Conservation (phyloP, 768 basidiomycete genomes). For the Lactarius hatsudake region DNA sequence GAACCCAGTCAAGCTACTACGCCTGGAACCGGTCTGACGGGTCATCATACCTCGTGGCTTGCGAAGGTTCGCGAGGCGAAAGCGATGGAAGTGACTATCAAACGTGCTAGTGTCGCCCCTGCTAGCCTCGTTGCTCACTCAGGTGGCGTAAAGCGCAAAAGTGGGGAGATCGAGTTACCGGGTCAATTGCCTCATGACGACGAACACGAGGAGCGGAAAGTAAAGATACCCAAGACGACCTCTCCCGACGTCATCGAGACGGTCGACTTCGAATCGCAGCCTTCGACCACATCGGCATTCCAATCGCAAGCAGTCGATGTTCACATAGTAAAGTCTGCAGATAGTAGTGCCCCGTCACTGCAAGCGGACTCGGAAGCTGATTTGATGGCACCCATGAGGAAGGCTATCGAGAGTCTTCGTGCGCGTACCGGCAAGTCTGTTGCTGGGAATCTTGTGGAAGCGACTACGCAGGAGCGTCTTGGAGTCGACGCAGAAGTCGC, state of each 20-base stretch:
- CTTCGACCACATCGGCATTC: not conserved
- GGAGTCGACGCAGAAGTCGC: not conserved
- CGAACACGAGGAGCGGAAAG: slow-evolving; percentile 36
- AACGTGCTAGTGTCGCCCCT: slow-evolving; percentile 33
- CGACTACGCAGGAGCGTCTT: not conserved
- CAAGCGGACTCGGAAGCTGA: slow-evolving; percentile 38
- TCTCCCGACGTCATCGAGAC: slow-evolving; percentile 17
- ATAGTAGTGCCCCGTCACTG: slow-evolving; percentile 11
- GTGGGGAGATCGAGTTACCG: slow-evolving; percentile 40
- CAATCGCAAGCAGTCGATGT: slow-evolving; percentile 7
- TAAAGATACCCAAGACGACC: slow-evolving; percentile 49
- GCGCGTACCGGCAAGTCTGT: slow-evolving; percentile 60
- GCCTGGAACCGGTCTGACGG: slow-evolving; percentile 38
- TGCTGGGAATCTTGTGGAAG: slow-evolving; percentile 40
- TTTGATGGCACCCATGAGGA: slow-evolving; percentile 65
- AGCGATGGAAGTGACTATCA: slow-evolving; percentile 33
- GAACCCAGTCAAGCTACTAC: slow-evolving; percentile 32
- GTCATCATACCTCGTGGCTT: slow-evolving; percentile 79
- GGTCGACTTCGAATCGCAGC: slow-evolving; percentile 1
- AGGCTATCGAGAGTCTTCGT: slow-evolving; percentile 66
- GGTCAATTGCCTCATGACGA: slow-evolving; percentile 12
- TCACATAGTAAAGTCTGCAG: slow-evolving; percentile 6
- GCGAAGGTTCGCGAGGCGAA: slow-evolving; percentile 75
- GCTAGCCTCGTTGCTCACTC: slow-evolving; percentile 8
- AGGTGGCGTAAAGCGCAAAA: slow-evolving; percentile 57